Base-by-base conservation (phyloP, 495 filamentous ascomycete genomes). In the Xylaria acuta region DNA sequence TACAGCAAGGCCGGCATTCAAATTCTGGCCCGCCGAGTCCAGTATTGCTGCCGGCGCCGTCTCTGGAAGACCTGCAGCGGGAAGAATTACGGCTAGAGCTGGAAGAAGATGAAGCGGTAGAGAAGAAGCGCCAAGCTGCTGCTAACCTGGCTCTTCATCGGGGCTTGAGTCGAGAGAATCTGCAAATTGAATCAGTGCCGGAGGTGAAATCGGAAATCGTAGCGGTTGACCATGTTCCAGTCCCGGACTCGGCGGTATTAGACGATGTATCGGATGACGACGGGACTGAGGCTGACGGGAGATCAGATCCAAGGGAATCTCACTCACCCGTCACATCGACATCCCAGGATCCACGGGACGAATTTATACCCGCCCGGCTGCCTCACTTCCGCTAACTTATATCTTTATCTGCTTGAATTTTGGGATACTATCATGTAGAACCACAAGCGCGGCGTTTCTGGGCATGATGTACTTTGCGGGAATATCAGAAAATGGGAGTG, bases 51-150 rank as follows among this genome's bases (percentile, higher is more conserved):
- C 67, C 76, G 20, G 80, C 82, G 0, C 86, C 89, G 5, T 92
- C 93, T 3, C 84, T 97, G 32, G 87, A 86, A 16, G 92, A 96
- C 73, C 76, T 97, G 32, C 90, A 92, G 74, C 84, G 86, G 59
- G 94, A 98, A 79, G 95, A 98, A 73, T 89, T 93, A 53, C 86
- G 83, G 30, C 82, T 90, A 0, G 88, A 86, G 72, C 78, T 82
- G 47, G 86, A 94, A 78, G 94, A 98, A 76, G 90, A 94, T 72
- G 84, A 85, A 30, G 87, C 90, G 60, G 83, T 97, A 56, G 86
- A 91, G 78, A 86, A 86, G 66, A 93, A 90, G 78, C 86, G 95
- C 59, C 80, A 88, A 67, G 92, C 91, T 36, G 95, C 95, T 1
- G 87, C 88, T 30, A 86, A 88, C 69, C 74, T 97, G 68, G 95